Percentiles rank a stretch among this genome's conserved stretches.
Conservation (phyloP, 129 eudicot species). For the Pittosporum tobira region DNA sequence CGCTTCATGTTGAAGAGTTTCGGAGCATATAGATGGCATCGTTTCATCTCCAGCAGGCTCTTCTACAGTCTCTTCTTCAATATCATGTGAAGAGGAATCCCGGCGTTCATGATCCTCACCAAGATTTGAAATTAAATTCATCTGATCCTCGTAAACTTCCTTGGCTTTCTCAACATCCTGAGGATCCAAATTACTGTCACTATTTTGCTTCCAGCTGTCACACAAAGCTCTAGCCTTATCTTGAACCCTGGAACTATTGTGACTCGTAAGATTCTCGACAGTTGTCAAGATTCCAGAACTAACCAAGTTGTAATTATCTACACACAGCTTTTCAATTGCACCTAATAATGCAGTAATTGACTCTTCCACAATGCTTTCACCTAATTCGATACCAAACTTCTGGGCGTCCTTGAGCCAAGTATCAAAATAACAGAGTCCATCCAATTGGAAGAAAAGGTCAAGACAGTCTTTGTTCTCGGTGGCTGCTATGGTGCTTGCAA, state of each 20-base stretch:
- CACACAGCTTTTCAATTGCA: conserved; percentile 49
- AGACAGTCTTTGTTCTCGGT: conserved; percentile 65
- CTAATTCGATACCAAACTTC: conserved; percentile 17
- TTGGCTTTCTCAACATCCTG: conserved; percentile 19
- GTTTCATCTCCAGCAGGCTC: conserved; percentile 13
- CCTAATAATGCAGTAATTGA: conserved; percentile 31
- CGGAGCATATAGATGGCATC: conserved; percentile 1
- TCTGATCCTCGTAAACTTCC: conserved; percentile 9
- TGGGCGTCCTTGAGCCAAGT: conserved; percentile 64
- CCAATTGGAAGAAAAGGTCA: conserved; percentile 52
- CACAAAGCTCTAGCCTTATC: conserved; percentile 40
- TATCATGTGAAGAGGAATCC: conserved; percentile 9
- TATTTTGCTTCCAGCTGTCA: conserved; percentile 39
- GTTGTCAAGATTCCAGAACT: conserved; percentile 41
- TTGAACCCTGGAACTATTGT: conserved; percentile 29
- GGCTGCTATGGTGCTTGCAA: conserved; percentile 52
- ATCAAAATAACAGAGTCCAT: conserved; percentile 41
- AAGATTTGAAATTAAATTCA: conserved; percentile 3
- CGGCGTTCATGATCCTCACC: conserved; percentile 8
- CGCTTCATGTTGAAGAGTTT: conserved; percentile 10
- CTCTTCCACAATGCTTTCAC: conserved; percentile 37
- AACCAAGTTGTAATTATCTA: conserved; percentile 26
- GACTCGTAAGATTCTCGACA: conserved; percentile 35
- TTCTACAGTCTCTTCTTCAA: conserved; percentile 24
- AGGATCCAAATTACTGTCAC: conserved; percentile 10